These are phyloP conservation scores for Wickerhamiella nectarea DNA, from an alignment of 805 yeast species.

Conservation along the genomic window DNA sequence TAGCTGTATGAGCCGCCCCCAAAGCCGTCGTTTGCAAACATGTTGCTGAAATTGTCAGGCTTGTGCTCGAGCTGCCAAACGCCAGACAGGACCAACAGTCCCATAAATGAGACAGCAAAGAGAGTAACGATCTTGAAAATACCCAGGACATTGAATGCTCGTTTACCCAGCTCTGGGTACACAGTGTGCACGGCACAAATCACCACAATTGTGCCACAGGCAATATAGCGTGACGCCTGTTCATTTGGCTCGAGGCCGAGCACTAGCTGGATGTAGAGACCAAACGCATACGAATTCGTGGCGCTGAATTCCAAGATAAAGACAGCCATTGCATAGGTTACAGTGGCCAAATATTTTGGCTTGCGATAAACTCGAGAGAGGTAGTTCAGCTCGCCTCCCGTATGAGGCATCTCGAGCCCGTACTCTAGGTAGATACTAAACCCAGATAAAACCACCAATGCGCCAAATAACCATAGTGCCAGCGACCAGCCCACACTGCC, in stretches of 20 bases:
- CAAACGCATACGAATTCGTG: conserved; percentile 53
- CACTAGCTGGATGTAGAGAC: conserved; percentile 40
- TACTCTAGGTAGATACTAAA: conserved; percentile 49
- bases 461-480: conserved; percentile 49
- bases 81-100: conserved; percentile 31
- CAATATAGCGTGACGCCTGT: conserved; percentile 33
- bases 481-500: conserved; percentile 49
- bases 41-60: conserved; percentile 26
- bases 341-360: conserved; percentile 42
- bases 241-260: conserved; percentile 30
- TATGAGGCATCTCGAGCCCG: conserved; percentile 49
- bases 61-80: conserved; percentile 18
- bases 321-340: conserved; percentile 36
- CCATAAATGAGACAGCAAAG: conserved; percentile 36
- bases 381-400: conserved; percentile 60
- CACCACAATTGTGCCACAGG: conserved; percentile 34
- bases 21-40: conserved; percentile 31
- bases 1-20: conserved; percentile 36
- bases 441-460: conserved; percentile 41
- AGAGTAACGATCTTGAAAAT: conserved; percentile 40
- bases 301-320: conserved; percentile 49
- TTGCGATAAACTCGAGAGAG: conserved; percentile 41
- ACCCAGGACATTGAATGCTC: conserved; percentile 41
- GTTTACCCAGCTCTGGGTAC: conserved; percentile 38
- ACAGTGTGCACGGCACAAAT: conserved; percentile 32